Conservation (phyloP, 179 eudicot genomes). For the Heliamphora pulchella region DNA sequence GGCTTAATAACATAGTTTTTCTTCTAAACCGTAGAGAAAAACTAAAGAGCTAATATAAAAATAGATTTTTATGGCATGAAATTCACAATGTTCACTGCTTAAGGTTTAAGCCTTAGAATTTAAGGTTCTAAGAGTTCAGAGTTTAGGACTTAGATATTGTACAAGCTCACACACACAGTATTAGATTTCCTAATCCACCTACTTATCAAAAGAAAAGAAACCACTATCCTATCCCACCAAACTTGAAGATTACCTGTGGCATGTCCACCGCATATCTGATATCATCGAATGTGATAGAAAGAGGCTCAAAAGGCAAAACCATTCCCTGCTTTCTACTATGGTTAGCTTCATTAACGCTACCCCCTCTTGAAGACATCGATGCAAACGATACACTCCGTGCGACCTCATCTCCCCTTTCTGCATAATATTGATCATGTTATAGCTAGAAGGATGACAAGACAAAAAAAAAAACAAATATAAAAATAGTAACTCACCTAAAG, state of each 20-base stretch:
- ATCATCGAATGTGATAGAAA: constrained; percentile 37
- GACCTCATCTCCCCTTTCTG: constrained; percentile 10
- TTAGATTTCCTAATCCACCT: not conserved
- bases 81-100: no score
- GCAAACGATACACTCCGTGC: not conserved
- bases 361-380: constrained; percentile 13
- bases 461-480: not conserved
- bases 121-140: no score
- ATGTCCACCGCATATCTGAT: constrained; percentile 39
- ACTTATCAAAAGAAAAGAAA: not conserved
- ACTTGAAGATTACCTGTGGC: constrained; percentile 29
- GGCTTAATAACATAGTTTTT: not conserved
- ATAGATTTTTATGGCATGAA: not conserved
- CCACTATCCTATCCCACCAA: not conserved
- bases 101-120: no score
- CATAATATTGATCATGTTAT: not conserved
- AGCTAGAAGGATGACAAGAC: not conserved
- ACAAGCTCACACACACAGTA: no score
- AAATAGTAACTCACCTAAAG: not conserved
- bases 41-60: not conserved
- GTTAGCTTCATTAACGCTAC: constrained; percentile 4
- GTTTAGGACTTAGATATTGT: no score
- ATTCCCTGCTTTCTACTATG: constrained; percentile 32
- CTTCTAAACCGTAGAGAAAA: not conserved
- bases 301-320: constrained; percentile 48